Conservation (phyloP, 768 basidiomycete genomes). For the Russula foetens region DNA sequence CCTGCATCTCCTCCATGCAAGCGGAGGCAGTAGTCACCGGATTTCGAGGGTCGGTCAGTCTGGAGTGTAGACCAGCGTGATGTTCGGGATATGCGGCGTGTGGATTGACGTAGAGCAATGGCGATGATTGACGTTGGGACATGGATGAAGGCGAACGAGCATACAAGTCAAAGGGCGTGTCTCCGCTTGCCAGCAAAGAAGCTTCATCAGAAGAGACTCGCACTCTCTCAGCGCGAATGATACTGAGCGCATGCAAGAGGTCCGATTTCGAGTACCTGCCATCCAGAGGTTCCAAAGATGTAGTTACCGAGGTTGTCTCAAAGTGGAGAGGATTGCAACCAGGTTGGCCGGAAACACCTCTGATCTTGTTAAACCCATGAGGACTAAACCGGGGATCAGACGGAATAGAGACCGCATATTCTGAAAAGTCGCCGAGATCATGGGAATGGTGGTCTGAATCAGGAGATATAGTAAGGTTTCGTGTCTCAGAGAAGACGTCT, state of each 20-base stretch:
- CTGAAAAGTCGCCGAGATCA: conserved; percentile 7
- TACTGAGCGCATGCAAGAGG: neutral
- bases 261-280: neutral
- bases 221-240: neutral
- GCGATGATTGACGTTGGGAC: neutral
- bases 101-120: neutral
- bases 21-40: neutral
- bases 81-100: neutral
- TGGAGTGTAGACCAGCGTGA: neutral
- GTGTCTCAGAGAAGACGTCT: conserved; percentile 1
- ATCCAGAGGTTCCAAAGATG: neutral
- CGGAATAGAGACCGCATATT: conserved; percentile 7
- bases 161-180: neutral
- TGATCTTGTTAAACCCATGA: neutral
- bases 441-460: neutral
- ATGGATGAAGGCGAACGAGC: neutral
- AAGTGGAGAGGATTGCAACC: neutral
- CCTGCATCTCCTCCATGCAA: conserved; percentile 5
- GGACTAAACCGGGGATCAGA: neutral
- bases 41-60: neutral
- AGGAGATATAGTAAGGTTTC: neutral
- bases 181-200: neutral
- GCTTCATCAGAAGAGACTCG: neutral
- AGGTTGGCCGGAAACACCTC: neutral
- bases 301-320: neutral